Base-by-base conservation (phyloP, 2,329 filamentous ascomycete genomes). In the Fusarium sp. region DNA sequence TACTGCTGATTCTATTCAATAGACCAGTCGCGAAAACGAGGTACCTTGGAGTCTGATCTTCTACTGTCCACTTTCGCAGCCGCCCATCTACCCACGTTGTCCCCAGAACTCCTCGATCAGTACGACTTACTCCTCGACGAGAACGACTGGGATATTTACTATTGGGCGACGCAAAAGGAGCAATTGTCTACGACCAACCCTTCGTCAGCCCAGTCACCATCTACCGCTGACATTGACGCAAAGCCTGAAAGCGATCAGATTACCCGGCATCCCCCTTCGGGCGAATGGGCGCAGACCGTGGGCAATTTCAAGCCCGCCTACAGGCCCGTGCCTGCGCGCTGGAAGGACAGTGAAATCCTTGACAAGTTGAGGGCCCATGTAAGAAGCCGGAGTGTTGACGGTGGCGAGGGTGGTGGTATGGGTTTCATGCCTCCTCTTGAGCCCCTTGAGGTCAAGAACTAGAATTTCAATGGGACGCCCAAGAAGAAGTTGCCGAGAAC, bases 131-230 rank as follows among this genome's bases (percentile, higher is more conserved):
- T 99, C 86, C 90, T 99, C 63, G 96, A 99, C 83, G 96, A 99
- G 84, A 99, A 99, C 83, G 96, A 99, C 85, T 99, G 96, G 96
- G 96, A 99, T 81, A 98, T 99, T 70, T 99, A 99, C 87, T 99
- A 99, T 87, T 99, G 96, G 96, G 94, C 93, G 7, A 99, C 96
- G 21, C 96, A 99, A 83, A 91, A 94, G 76, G 81, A 82, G 72
- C 75, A 89, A 38, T 81, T 85, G 59, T 85, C 89, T 63, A 73
- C 80, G 60, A 81, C 84, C 72, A 77, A 80, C 77, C 79, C 80
- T 52, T 65, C 81, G 71, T 73, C 77, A 48, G 73, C 77, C 21
- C 62, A 68, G 27, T 71, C 68, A 27, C 56, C 68, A 21, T 63
- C 68, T 37, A 71, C 67, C 42, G 46, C 25, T 33, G 19, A 71